phyloP scores from a whole-genome alignment of 169 alveolate genomes.

The Cryptosporidium ryanae region DNA sequence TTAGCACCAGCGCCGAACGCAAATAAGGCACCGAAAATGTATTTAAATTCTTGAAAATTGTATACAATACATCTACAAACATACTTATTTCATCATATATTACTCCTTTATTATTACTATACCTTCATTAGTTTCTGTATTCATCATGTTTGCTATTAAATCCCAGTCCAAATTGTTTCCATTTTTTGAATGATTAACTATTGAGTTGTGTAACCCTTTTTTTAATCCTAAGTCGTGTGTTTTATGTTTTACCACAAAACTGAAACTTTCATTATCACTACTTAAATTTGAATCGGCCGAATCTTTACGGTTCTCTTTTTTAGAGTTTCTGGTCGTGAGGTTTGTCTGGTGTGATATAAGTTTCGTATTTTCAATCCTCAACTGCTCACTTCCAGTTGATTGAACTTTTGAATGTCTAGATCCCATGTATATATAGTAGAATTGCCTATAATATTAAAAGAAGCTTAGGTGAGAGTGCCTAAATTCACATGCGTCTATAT shows the following conservation, averaged over 20 bases:
- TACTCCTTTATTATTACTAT: slow-evolving; percentile 58
- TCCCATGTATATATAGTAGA: background rate
- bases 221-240: slow-evolving; percentile 32
- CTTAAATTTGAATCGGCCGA: background rate
- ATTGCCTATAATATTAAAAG: background rate
- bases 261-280: slow-evolving; percentile 51
- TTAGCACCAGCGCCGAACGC: background rate
- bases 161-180: slow-evolving; percentile 50
- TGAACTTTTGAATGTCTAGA: slow-evolving; percentile 17
- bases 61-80: background rate
- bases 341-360: slow-evolving; percentile 1
- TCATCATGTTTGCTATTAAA: slow-evolving; percentile 8
- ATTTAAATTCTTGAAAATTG: background rate
- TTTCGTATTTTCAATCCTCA: slow-evolving; percentile 6
- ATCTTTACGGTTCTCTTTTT: slow-evolving; percentile 5
- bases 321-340: background rate
- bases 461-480: no score
- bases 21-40: background rate
- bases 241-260: slow-evolving; percentile 52
- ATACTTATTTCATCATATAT: background rate
- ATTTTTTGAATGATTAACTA: background rate
- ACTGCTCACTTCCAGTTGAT: background rate
- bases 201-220: slow-evolving; percentile 7
- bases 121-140: slow-evolving; percentile 16
- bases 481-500: no score